Percentiles rank a stretch among this genome's conserved stretches.
These are phyloP conservation scores for Aspergillus sp. DNA, from an alignment of 2,329 filamentous ascomycete genomes.

Conservation along the genomic window DNA sequence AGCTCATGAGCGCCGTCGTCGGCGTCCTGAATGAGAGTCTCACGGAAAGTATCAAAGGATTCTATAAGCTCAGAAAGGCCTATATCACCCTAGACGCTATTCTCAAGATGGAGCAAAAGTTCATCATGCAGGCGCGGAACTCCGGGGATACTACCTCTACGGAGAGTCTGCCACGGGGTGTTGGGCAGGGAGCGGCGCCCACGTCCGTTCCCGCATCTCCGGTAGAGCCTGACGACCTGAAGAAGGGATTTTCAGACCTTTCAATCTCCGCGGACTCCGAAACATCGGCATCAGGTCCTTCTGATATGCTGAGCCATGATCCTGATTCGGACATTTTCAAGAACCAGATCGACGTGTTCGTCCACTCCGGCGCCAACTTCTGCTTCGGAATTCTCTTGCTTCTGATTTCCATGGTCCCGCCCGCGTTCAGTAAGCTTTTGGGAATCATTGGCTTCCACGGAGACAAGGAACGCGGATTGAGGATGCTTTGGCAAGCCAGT, in stretches of 20 bases:
- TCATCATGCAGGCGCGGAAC: slow-evolving; percentile 45
- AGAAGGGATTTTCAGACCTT: slow-evolving; percentile 27
- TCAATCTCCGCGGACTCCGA: slow-evolving; percentile 23
- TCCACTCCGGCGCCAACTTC: slow-evolving; percentile 84
- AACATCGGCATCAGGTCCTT: slow-evolving; percentile 21
- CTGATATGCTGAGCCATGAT: slow-evolving; percentile 47
- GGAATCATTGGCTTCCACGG: slow-evolving; percentile 89
- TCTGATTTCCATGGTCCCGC: slow-evolving; percentile 89
- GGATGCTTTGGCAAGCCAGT: slow-evolving; percentile 88
- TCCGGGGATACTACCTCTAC: slow-evolving; percentile 16
- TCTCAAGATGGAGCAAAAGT: slow-evolving; percentile 70
- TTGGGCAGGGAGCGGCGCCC: slow-evolving; percentile 2
- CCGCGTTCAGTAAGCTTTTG: slow-evolving; percentile 81
- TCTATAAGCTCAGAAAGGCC: slow-evolving; percentile 89
- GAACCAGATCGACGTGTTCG: slow-evolving; percentile 79
- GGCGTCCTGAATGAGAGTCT: slow-evolving; percentile 89
- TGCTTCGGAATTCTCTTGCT: slow-evolving; percentile 86
- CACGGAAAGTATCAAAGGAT: slow-evolving; percentile 86
- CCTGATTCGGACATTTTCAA: slow-evolving; percentile 66
- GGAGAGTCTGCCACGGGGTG: slow-evolving; percentile 3
- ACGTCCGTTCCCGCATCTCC: slow-evolving; percentile 22
- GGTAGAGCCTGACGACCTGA: slow-evolving; percentile 21
- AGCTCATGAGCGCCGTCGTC: slow-evolving; percentile 86
- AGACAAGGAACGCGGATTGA: slow-evolving; percentile 77
- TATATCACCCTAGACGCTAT: slow-evolving; percentile 81